Conservation (phyloP, 2,329 filamentous ascomycete genomes). For the Tolypocladium sp. region DNA sequence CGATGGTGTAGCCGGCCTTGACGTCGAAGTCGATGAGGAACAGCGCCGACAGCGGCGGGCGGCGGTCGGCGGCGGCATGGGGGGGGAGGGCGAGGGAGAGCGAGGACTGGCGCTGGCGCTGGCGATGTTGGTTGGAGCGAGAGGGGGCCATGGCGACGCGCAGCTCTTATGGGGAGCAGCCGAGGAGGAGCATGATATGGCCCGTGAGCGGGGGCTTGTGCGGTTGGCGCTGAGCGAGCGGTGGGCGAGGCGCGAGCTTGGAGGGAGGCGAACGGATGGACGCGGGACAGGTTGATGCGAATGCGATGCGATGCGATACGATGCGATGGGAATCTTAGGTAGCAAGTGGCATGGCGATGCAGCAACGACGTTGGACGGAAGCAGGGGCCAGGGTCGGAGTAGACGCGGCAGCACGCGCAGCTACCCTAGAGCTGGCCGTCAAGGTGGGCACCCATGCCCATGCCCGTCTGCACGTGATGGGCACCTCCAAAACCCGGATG, state of each 20-base stretch:
- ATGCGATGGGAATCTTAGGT: neutral
- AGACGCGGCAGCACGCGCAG: too few species aligned
- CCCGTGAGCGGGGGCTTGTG: neutral
- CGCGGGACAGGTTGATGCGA: neutral
- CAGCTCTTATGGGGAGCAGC: slow-evolving; percentile 10
- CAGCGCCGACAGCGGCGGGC: slow-evolving; percentile 54
- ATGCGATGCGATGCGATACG: too few species aligned
- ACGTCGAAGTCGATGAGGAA: slow-evolving; percentile 91
- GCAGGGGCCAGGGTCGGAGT: too few species aligned
- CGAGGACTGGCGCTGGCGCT: slow-evolving; percentile 26
- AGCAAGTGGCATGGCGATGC: too few species aligned
- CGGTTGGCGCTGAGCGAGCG: neutral
- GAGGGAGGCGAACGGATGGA: neutral
- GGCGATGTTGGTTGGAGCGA: slow-evolving; percentile 26
- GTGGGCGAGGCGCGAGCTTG: too few species aligned
- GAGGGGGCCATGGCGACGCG: slow-evolving; percentile 27
- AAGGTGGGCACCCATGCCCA: too few species aligned
- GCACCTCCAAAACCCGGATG: too few species aligned
- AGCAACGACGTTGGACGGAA: too few species aligned
- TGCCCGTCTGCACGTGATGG: too few species aligned
- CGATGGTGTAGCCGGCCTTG: slow-evolving; percentile 83
- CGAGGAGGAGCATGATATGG: slow-evolving; percentile 17
- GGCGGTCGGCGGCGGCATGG: slow-evolving; percentile 17
- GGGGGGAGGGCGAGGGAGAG: slow-evolving; percentile 23
- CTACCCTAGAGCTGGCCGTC: too few species aligned